Base-by-base conservation (phyloP, 345 rosid species). In the Zanthoxylum bungeanum region DNA sequence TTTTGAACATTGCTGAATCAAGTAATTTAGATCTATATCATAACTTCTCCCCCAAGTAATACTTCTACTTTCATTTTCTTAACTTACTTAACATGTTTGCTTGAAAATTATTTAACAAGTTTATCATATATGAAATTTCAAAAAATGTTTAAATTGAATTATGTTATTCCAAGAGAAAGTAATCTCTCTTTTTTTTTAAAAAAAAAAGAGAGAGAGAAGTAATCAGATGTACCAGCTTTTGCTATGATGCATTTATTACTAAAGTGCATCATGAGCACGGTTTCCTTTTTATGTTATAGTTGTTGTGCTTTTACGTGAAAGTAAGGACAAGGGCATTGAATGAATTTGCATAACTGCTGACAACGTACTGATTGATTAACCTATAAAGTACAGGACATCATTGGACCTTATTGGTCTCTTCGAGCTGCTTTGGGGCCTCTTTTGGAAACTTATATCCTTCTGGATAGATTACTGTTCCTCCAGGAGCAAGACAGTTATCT, bases 371-470 rank as follows among this genome's bases (percentile, higher is more conserved):
- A 60, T 69, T 33, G 12, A 42, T 77, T 22, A 59, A 31, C 44
- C 14, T 62, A 40, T 40, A 74, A 11, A 14, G 0, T 61, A 70
- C 91, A 94, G 98, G 92, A 83, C 42, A 72, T 90, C 68, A 79
- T 92, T 60, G 98, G 97, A 69, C 87, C 92, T 44, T 94, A 87
- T 77, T 94, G 97, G 95, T 92, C 98, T 55, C 83, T 94, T 49
- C 85, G 98, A 71, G 97, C 98, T 71, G 93, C 97, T 64, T 66
- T 94, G 17, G 98, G 97, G 30, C 91, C 93, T 67, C 81, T 92
- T 64, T 63, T 92, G 79, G 98, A 94, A 81, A 91, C 97, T 57
- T 69, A 90, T 59, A 78, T 92, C 79, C 82, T 92, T 75, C 92
- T 94, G 12, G 98, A 94, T 72, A 85, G 98, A 85, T 78, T 94